Base-by-base conservation (phyloP, 2,329 filamentous ascomycete species). In the Hypoxylon sp. region DNA sequence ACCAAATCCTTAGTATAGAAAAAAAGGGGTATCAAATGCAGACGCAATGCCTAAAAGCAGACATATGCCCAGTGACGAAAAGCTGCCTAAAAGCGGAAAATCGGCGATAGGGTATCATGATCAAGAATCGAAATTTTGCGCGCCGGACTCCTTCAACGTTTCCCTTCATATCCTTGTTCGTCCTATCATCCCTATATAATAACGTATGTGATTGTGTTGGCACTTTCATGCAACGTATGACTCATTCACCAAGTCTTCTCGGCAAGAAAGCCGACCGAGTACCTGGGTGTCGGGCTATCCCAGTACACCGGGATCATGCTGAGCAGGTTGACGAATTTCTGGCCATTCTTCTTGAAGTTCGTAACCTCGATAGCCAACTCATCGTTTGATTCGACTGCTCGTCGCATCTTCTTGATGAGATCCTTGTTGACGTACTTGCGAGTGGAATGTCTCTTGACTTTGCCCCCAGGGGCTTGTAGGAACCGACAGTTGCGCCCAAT, bases 401-500 rank as follows among this genome's bases (percentile, higher is more conserved):
- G 75, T 5, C 79, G 78, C 79, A 88, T 82, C 43, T 67, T 87
- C 34, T 87, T 81, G 3, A 93, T 83, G 0, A 88, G 87, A 57
- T 88, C 83, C 68, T 89, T 85, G 73, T 92, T 88, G 61, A 91
- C 85, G 71, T 91, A 88, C 74, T 89, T 88, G 53, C 90, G 84
- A 58, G 85, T 83, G 5, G 87, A 80, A 14, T 87, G 87, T 11
- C 85, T 78, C 59, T 85, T 78, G 41, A 92, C 87, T 62, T 87
- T 85, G 3, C 90, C 90, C 52, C 89, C 88, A 0, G 92, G 92
- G 0, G 87, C 87, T 75, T 97, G 94, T 12, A 97, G 83, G 74
- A 97, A 96, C 9, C 93, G 91, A 75, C 93, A 96, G 77, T 97
- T 97, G 47, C 86, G 84, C 11, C 93, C 93, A 3, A 94, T 77